Base-by-base conservation (phyloP, 2,329 filamentous ascomycete genomes). In the Dothiorella sarmentorum region DNA sequence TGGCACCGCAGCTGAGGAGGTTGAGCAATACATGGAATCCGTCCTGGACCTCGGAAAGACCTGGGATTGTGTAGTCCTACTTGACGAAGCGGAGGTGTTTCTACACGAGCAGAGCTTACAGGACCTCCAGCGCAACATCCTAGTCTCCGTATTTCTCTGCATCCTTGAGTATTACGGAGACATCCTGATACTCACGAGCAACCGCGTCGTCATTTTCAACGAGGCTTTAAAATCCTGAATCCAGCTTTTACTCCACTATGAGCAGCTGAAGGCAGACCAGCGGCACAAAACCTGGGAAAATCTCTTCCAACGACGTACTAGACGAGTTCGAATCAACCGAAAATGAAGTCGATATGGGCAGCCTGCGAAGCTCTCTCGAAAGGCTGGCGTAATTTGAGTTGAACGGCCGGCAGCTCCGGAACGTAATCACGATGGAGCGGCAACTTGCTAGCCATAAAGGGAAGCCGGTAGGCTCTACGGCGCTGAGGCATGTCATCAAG, bases 51-150 rank as follows among this genome's bases (percentile, higher is more conserved):
- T 81, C 61, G 80, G 78, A 3, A 73, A 76, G 1, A 73, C 74
- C n/a, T 83, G 80, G 80, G 73, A 77, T 17, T 79, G 78, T 7
- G 76, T 82, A 7, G 67, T 82, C 18, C 69, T 83, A 3, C 74
- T 82, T 3, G 80, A 82, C 61, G 80, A 82, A 67, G 79, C 79
- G 7, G 80, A 82, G 60, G 78, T 82, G 2, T 82, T 81, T 66
- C 76, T 82, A 67, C 75, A 76, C 0, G 71, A 76, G 66, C 73
- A 80, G 7, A 71, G 77, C 55, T 72, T 73, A 37, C 71, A 72
- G 31, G 76, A 82, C 62, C 73, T 82, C 15, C 70, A 71, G 38
- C 73, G 78, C 13, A 82, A 82, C 65, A 78, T 76, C 47, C 69
- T 82, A 3, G 63, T 65, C 3, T 62, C 62, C 3, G 52, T 61